Conservation (phyloP, 225 moss, liverwort and hornwort species). For the Takakia lepidozioides region DNA sequence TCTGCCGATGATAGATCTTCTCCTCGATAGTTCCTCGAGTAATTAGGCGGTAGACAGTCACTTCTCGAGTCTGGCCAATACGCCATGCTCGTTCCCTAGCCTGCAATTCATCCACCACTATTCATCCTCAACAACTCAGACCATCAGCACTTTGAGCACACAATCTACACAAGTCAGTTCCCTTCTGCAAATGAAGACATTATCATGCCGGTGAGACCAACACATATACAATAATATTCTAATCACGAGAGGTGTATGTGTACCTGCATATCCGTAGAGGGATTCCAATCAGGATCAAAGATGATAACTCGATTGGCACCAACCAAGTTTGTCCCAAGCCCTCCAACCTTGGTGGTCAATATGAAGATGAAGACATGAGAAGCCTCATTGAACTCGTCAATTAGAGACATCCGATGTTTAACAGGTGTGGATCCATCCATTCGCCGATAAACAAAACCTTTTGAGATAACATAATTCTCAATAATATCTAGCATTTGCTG, state of each 20-base stretch:
- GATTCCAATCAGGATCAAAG: constrained; percentile 99
- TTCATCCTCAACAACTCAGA: too few species aligned
- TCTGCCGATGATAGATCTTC: constrained; percentile 97
- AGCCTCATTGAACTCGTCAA: constrained; percentile 94
- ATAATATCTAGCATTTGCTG: constrained; percentile 99
- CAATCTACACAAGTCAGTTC: too few species aligned
- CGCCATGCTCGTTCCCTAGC: constrained; percentile 99
- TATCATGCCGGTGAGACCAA: too few species aligned
- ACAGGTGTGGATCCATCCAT: constrained; percentile 95
- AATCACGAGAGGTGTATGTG: too few species aligned
- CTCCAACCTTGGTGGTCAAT: constrained; percentile 92
- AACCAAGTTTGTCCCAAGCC: constrained; percentile 83
- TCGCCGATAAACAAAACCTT: constrained; percentile 74
- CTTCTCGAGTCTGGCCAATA: constrained; percentile 90
- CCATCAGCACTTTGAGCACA: too few species aligned
- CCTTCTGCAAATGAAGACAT: too few species aligned
- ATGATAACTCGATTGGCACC: constrained; percentile 96
- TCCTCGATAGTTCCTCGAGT: constrained; percentile 98
- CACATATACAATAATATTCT: too few species aligned
- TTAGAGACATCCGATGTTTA: constrained; percentile 74
- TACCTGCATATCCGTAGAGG: constrained; percentile 97
- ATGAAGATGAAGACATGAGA: constrained; percentile 86
- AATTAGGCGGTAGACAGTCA: constrained; percentile 80
- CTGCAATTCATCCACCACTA: constrained; percentile 29
- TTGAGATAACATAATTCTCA: constrained; percentile 50